A percentile compares a stretch with the other conserved stretches of the same genome.
These are phyloP conservation scores for Starmerella lactis-condensi DNA, from an alignment of 805 yeast species.

Conservation along the genomic window DNA sequence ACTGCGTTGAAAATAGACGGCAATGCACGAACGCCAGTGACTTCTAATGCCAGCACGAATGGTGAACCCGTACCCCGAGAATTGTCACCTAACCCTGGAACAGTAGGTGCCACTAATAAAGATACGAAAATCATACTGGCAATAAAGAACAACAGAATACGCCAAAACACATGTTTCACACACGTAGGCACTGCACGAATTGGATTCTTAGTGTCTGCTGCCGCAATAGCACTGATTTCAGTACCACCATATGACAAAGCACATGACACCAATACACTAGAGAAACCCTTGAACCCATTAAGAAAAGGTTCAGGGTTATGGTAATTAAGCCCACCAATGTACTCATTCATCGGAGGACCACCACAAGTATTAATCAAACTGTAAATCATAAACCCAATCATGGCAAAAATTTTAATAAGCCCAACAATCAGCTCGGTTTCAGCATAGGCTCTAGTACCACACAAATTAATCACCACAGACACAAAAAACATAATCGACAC, in stretches of 20 bases:
- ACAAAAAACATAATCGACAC: conserved; percentile 37
- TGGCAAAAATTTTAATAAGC: conserved; percentile 37
- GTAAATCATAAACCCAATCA: conserved; percentile 40
- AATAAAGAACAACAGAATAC: conserved; percentile 45
- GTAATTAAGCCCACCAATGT: conserved; percentile 59
- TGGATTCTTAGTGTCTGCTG: conserved; percentile 54
- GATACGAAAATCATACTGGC: conserved; percentile 45
- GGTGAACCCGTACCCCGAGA: conserved; percentile 50
- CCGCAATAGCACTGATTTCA: conserved; percentile 49
- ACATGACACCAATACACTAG: conserved; percentile 37
- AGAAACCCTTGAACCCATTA: conserved; percentile 35
- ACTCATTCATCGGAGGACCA: conserved; percentile 47
- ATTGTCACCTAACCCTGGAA: conserved; percentile 32
- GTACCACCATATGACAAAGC: conserved; percentile 55
- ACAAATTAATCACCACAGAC: conserved; percentile 22
- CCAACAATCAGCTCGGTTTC: conserved; percentile 49
- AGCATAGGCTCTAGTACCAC: conserved; percentile 37
- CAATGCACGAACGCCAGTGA: conserved; percentile 43
- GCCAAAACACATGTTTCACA: conserved; percentile 45
- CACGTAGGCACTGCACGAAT: conserved; percentile 53
- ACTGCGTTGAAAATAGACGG: conserved; percentile 63
- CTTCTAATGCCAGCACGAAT: conserved; percentile 61
- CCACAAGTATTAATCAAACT: conserved; percentile 33
- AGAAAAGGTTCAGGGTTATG: conserved; percentile 48
- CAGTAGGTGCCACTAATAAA: conserved; percentile 45